Evolutionary conservation across 371 early-diverging fungal species (phyloP).

Genomic region (Mucor circinelloides): DNA sequence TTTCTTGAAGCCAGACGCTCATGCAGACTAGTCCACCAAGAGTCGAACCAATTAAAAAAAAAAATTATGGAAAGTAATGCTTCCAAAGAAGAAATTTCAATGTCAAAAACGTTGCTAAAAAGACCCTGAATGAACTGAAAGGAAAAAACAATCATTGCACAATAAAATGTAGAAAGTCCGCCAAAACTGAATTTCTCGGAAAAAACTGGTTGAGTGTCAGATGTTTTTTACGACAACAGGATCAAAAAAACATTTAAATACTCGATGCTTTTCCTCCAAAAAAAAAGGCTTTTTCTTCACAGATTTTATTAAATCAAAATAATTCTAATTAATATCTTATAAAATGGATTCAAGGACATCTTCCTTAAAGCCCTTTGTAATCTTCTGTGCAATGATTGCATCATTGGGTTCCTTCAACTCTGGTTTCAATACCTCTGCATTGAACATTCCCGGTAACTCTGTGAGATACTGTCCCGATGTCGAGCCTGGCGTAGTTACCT

Average conservation of each 20-base stretch:
- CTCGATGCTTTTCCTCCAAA: background rate
- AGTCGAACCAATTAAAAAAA: background rate
- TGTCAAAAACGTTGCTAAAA: background rate
- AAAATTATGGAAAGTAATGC: background rate
- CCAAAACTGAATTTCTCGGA: constrained; percentile 9
- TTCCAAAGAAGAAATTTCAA: background rate
- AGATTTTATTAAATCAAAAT: background rate
- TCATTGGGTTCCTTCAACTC: constrained; percentile 47
- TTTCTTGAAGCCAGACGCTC: background rate
- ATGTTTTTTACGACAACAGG: background rate
- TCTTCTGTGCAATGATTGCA: constrained; percentile 47
- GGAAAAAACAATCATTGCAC: background rate
- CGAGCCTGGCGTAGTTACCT: constrained; percentile 41
- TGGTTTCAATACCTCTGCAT: constrained; percentile 52
- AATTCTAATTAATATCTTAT: background rate
- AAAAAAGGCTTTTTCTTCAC: background rate
- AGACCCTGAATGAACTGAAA: constrained; percentile 13
- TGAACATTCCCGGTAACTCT: constrained; percentile 46
- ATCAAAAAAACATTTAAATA: constrained; percentile 15
- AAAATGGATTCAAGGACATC: constrained; percentile 23
- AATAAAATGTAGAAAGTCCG: background rate
- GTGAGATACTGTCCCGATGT: constrained; percentile 44
- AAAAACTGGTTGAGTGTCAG: constrained; percentile 18
- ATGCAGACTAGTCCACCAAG: background rate
- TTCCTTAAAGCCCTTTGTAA: constrained; percentile 30